Evolutionary conservation across 768 basidiomycete genomes (phyloP), one percentile per base, ranked within the genome.

Genomic region (Xerocomus spinulosus): DNA sequence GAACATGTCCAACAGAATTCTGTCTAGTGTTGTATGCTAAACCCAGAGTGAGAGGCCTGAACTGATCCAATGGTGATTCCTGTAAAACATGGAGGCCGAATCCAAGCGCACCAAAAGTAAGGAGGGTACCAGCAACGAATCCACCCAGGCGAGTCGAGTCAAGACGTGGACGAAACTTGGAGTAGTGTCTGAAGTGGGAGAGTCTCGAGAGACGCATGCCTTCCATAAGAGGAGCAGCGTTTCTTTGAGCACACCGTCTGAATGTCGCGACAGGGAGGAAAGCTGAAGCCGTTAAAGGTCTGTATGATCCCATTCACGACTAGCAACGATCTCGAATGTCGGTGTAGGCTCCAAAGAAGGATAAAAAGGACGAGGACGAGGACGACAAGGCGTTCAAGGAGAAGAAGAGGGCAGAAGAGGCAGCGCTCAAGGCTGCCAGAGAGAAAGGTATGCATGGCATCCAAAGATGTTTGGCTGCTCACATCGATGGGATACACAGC

Each of bases 201-300:
- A 36, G 36, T 10, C 14, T 13, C 20, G n/a, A n/a, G n/a, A n/a
- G n/a, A n/a, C n/a, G n/a, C n/a, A n/a, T n/a, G n/a, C n/a, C 42
- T 44, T 44, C 23, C 20, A 46, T 38, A 36, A 45, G 24, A 5
- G 25, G 24, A 36, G 26, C 6, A 32, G 8, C 17, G 15, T n/a
- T 3, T 29, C 41, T 10, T 42, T 42, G 13, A 2, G 3, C 23
- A n/a, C 39, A 47, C n/a, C 59, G 23, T 32, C 40, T 13, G 17
- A 20, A 66, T 66, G 65, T 67, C 65, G 39, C 78, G 87, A 71
- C 83, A 87, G 74, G 87, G 85, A 52, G 90, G 89, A 62, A 92
- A 92, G 70, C 61, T 84, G 44, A 92, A 92, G 78, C 90, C 90
- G 44, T 70, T 92, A 56, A 92, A 92, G 87, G 89, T 51, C 28